Percentiles rank a stretch among this genome's conserved stretches.
These are phyloP conservation scores for Globisporangium perplexum DNA, from an alignment of 352 stramenopile genomes.

Conservation along the genomic window DNA sequence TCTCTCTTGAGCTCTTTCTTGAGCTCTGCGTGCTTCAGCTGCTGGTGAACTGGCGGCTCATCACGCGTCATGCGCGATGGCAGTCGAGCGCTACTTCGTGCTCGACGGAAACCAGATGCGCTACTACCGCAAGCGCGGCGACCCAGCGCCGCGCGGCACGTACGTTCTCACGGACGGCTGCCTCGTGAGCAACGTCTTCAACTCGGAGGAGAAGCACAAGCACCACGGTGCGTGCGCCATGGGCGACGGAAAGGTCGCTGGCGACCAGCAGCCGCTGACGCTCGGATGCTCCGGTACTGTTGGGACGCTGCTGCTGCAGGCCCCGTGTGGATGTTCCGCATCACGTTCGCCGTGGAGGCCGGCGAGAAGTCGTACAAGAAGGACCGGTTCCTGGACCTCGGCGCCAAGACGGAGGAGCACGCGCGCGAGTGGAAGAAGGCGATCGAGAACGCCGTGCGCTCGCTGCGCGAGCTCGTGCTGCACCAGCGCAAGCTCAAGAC, in stretches of 20 bases:
- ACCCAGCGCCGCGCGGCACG: slow-evolving; percentile 72
- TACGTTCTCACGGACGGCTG: slow-evolving; percentile 84
- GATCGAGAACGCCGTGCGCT: slow-evolving; percentile 74
- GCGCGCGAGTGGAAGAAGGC: slow-evolving; percentile 79
- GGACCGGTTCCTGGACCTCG: slow-evolving; percentile 81
- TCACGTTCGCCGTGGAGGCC: slow-evolving; percentile 76
- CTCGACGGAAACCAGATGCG: slow-evolving; percentile 82
- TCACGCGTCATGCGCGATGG: no score
- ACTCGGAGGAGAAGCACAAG: slow-evolving; percentile 87
- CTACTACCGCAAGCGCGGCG: slow-evolving; percentile 84
- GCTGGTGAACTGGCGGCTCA: no score
- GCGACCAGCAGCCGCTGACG: no score
- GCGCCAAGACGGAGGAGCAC: slow-evolving; percentile 79
- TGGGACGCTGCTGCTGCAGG: slow-evolving; percentile 4
- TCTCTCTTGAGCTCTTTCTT: no score
- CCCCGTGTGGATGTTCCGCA: slow-evolving; percentile 87
- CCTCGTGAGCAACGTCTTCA: slow-evolving; percentile 73
- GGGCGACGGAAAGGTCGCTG: no score
- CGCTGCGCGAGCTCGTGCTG: slow-evolving; percentile 59
- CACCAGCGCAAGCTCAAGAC: slow-evolving; percentile 74
- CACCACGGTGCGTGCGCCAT: slow-evolving; percentile 42
- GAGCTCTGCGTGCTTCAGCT: neutral
- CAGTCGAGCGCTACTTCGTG: slow-evolving; percentile 85
- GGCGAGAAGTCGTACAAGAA: slow-evolving; percentile 87
- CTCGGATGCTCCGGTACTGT: no score